Conservation (phyloP, 202 grass and related monocot species). For the Saccharum hybrid region DNA sequence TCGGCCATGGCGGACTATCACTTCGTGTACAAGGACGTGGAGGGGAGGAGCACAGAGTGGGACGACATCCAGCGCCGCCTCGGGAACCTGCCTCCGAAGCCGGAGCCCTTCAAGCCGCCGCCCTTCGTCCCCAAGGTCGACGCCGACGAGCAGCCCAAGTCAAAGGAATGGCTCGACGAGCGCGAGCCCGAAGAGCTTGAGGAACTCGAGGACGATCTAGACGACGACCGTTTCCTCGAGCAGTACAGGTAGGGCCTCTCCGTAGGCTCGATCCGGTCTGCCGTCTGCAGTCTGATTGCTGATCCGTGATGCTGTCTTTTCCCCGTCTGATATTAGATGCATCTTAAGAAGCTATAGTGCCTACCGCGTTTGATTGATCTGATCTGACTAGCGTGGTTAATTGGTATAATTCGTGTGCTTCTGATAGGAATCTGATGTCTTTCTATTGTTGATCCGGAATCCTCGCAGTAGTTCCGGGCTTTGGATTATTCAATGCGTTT, state of each 20-base stretch:
- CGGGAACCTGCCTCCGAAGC: constrained; percentile 86
- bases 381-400: not conserved
- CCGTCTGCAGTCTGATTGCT: not conserved
- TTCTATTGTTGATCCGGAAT: constrained; percentile 9
- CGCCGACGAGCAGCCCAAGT: constrained; percentile 71
- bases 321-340: not conserved
- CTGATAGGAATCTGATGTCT: constrained; percentile 2
- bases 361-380: not conserved
- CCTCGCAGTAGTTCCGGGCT: not conserved
- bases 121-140: constrained; percentile 69
- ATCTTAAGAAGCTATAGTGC: not conserved
- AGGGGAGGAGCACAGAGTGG: constrained; percentile 88
- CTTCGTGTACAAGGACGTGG: constrained; percentile 99
- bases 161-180: constrained; percentile 83
- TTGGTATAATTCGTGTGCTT: not conserved
- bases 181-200: constrained; percentile 74
- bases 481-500: constrained; percentile 20
- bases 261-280: constrained; percentile 13
- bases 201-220: constrained; percentile 87
- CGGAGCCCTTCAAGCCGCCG: constrained; percentile 79
- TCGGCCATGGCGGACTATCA: constrained; percentile 83
- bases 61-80: constrained; percentile 95
- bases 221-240: constrained; percentile 94
- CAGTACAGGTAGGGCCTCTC: constrained; percentile 66
- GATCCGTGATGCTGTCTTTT: constrained; percentile 8